These are phyloP conservation scores for Penicillium coprophilum DNA, from an alignment of 495 filamentous ascomycete genomes.

Conservation along the genomic window DNA sequence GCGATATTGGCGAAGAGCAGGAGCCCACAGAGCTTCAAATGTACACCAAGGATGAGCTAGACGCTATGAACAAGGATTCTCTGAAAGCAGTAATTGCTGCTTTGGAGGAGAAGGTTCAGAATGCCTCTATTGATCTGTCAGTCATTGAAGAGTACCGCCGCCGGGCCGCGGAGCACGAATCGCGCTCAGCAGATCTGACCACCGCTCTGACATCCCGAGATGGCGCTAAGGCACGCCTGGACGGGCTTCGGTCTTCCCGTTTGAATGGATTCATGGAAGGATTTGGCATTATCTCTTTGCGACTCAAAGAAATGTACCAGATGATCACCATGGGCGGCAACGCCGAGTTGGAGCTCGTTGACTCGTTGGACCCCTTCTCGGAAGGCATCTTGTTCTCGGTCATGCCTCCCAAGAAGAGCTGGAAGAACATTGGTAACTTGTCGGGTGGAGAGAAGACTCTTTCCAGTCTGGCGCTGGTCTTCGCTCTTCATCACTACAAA, in stretches of 20 bases:
- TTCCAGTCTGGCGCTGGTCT: conserved; percentile 89
- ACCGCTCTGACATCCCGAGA: conserved; percentile 75
- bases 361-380: conserved; percentile 92
- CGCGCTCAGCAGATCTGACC: conserved; percentile 76
- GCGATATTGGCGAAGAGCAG: conserved; percentile 62
- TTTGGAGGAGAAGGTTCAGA: conserved; percentile 90
- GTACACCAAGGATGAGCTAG: conserved; percentile 87
- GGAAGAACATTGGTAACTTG: conserved; percentile 98
- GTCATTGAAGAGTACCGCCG: conserved; percentile 93
- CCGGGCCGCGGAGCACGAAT: conserved; percentile 79
- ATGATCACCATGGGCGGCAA: conserved; percentile 99
- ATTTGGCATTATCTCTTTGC: conserved; percentile 89
- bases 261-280: conserved; percentile 99
- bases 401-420: conserved; percentile 99
- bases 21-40: conserved; percentile 63
- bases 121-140: conserved; percentile 81
- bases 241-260: conserved; percentile 84
- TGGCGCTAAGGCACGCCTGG: conserved; percentile 81
- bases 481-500: conserved; percentile 97
- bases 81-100: conserved; percentile 85
- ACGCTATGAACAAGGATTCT: conserved; percentile 84
- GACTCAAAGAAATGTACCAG: conserved; percentile 99
- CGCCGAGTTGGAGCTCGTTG: conserved; percentile 93
- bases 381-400: conserved; percentile 96
- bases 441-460: conserved; percentile 96